These are phyloP conservation scores for Pleurotus ostreatus DNA, from an alignment of 768 basidiomycete species.

Conservation along the genomic window DNA sequence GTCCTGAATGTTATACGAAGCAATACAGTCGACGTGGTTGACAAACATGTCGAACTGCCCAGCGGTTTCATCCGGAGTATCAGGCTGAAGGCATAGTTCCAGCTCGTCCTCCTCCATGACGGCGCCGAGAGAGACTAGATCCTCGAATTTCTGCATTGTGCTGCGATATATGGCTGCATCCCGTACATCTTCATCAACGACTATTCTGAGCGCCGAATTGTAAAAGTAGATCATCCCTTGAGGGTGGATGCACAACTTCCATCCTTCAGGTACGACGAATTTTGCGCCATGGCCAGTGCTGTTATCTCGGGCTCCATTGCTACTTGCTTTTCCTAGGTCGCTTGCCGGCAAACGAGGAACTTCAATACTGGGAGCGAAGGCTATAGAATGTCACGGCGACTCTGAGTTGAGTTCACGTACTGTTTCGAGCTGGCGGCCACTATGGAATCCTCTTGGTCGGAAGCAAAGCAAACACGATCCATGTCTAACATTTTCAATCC, in stretches of 20 bases:
- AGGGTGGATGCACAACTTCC: neutral
- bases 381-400: no score
- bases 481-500: no score
- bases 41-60: constrained; percentile 33
- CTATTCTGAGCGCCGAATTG: constrained; percentile 30
- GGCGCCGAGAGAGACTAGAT: constrained; percentile 19
- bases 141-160: constrained; percentile 21
- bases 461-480: neutral
- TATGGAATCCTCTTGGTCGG: neutral
- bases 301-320: neutral
- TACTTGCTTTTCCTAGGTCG: no score
- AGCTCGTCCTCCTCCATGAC: constrained; percentile 30
- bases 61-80: constrained; percentile 15
- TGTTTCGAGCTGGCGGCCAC: neutral
- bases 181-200: constrained; percentile 50
- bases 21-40: constrained; percentile 44
- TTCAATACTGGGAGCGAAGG: no score
- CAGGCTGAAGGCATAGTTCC: constrained; percentile 38
- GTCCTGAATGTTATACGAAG: constrained; percentile 34
- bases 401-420: neutral
- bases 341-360: no score
- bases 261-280: neutral
- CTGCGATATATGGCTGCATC: constrained; percentile 24
- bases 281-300: neutral
- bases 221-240: constrained; percentile 51